Base-by-base conservation (phyloP, 2,329 filamentous ascomycete genomes). In the Fusarium cicatricum region DNA sequence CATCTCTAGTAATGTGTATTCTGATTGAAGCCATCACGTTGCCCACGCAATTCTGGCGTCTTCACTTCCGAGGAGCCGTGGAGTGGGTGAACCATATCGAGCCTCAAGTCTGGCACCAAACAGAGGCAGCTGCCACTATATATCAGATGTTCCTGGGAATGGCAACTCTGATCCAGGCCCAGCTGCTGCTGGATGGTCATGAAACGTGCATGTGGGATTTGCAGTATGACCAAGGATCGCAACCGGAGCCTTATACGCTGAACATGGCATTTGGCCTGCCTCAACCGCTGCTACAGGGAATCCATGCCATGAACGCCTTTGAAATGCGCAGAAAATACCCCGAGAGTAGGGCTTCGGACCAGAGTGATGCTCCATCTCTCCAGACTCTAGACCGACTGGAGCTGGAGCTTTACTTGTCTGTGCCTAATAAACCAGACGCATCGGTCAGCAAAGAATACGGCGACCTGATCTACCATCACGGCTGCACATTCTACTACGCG, bases 81-180 rank as follows among this genome's bases (percentile, higher is more conserved):
- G 65, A 68, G 17, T 68, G 65, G 65, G 65, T 68, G 6, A 68
- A 68, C 14, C 65, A 68, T 15, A 68, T 68, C 2, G 61, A 67
- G 14, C 63, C 65, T 0, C 65, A 68, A 5, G 55, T 68, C 3
- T 68, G 65, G 65, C 52, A 66, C 14, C 51, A 55, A 11, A 64
- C 41, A 3, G 65, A 67, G 12, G 53, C 61, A 8, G 65, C 65
- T 2, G 65, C 63, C 1, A 44, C 58, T 2, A 52, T 68, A 0
- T 68, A 68, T 5, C 66, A 68, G 34, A 68, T 68, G 65, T 68
- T 68, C 14, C 52, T 54, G 5, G 66, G 65, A 8, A 65, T 68
- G 56, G 61, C 64, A 0, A 67, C 61, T 5, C 48, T 68, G 1
- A 61, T 68, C 0, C 65, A 68, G 23, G 51, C 58, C 1, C 65